Conservation (phyloP, 176 grass and related monocot genomes). For the Aegilops tauschii region DNA sequence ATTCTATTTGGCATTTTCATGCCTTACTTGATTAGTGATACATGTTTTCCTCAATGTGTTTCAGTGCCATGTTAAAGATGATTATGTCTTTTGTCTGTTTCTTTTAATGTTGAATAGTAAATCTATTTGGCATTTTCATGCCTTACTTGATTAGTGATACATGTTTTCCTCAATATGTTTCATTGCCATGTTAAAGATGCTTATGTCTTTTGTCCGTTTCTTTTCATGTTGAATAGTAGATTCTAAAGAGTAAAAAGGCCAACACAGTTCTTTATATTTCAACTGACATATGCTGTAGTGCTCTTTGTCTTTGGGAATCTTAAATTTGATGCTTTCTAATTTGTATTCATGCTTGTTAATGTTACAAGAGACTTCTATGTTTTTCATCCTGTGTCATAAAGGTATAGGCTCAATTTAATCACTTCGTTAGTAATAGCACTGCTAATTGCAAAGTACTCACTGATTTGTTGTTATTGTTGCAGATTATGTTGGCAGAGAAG, state of each 20-base stretch:
- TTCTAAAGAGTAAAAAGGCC: neutral
- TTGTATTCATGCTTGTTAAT: neutral
- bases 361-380: neutral
- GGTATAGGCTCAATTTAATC: neutral
- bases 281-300: neutral
- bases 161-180: neutral
- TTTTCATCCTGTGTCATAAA: neutral
- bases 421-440: neutral
- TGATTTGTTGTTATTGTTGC: neutral
- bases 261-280: neutral
- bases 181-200: neutral
- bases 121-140: too few species aligned
- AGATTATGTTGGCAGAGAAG: constrained; percentile 94
- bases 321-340: neutral
- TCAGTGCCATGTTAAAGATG: neutral
- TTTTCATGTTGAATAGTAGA: neutral
- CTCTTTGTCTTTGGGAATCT: neutral
- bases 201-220: neutral
- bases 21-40: neutral
- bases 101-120: neutral
- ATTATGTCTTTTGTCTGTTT: neutral
- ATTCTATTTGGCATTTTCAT: too few species aligned
- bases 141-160: constrained; percentile 1
- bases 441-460: neutral
- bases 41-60: neutral